These are phyloP conservation scores for Catenaria anguillulae DNA, from an alignment of 371 early-diverging fungal species.

Conservation along the genomic window DNA sequence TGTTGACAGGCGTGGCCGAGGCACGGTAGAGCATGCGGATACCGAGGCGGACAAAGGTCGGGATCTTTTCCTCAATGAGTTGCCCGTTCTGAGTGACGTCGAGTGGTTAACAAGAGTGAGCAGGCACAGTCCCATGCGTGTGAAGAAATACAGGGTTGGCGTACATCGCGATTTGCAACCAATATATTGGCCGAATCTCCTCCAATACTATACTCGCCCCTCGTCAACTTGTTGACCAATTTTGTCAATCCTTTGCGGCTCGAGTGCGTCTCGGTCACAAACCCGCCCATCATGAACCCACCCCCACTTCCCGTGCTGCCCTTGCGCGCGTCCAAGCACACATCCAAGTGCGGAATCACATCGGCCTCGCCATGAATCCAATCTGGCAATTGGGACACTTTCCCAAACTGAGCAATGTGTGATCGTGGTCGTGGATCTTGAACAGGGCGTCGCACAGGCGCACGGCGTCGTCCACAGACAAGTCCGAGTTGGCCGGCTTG, in stretches of 20 bases:
- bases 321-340: background rate
- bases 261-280: slow-evolving; percentile 58
- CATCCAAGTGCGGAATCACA: background rate
- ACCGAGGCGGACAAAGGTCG: slow-evolving; percentile 64
- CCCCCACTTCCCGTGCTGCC: too few species aligned
- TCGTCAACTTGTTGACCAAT: slow-evolving; percentile 54
- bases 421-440: background rate
- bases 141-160: too few species aligned
- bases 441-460: background rate
- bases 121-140: too few species aligned
- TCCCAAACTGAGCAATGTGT: background rate
- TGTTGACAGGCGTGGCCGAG: slow-evolving; percentile 17
- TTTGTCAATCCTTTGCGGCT: slow-evolving; percentile 68
- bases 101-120: too few species aligned
- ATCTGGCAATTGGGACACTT: background rate
- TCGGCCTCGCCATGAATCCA: background rate
- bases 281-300: slow-evolving; percentile 41
- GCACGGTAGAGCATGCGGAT: slow-evolving; percentile 53
- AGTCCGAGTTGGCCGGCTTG: background rate
- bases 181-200: slow-evolving; percentile 63
- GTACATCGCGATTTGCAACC: slow-evolving; percentile 54
- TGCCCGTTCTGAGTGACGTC: too few species aligned
- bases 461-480: background rate
- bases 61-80: slow-evolving; percentile 67
- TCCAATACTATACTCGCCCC: slow-evolving; percentile 54